Evolutionary conservation across 495 filamentous ascomycete species (phyloP).

Genomic region (Achaetomiella virescens): DNA sequence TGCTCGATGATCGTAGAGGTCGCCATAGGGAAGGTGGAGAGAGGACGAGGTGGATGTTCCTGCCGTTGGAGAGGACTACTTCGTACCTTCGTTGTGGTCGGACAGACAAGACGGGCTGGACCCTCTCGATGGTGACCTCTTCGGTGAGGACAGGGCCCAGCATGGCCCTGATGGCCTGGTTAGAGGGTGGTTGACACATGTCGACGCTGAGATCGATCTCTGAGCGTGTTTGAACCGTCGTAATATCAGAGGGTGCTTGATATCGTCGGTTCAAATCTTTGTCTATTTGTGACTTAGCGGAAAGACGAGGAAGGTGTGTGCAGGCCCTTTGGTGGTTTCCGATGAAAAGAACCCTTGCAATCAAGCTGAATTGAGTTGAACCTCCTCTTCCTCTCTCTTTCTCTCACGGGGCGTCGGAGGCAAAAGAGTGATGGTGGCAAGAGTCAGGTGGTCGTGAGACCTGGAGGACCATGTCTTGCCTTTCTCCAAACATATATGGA

Average conservation of each 20-base stretch:
- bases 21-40: slow-evolving; percentile 31
- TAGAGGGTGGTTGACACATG: slow-evolving; percentile 34
- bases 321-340: too few species aligned
- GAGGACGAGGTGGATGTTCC: slow-evolving; percentile 30
- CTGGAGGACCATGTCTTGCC: too few species aligned
- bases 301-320: too few species aligned
- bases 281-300: too few species aligned
- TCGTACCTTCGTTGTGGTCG: slow-evolving; percentile 32
- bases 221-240: too few species aligned
- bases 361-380: too few species aligned
- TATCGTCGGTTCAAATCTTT: too few species aligned
- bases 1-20: slow-evolving; percentile 39
- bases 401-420: too few species aligned
- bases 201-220: too few species aligned
- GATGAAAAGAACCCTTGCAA: too few species aligned
- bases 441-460: background rate
- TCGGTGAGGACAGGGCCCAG: slow-evolving; percentile 26
- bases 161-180: slow-evolving; percentile 28
- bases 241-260: too few species aligned
- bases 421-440: background rate
- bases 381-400: too few species aligned
- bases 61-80: slow-evolving; percentile 30
- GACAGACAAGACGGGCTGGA: slow-evolving; percentile 25
- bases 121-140: slow-evolving; percentile 24
- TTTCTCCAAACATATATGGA: background rate